phyloP scores from a whole-genome alignment of 179 eudicot species.

The Beta corolliflora region DNA sequence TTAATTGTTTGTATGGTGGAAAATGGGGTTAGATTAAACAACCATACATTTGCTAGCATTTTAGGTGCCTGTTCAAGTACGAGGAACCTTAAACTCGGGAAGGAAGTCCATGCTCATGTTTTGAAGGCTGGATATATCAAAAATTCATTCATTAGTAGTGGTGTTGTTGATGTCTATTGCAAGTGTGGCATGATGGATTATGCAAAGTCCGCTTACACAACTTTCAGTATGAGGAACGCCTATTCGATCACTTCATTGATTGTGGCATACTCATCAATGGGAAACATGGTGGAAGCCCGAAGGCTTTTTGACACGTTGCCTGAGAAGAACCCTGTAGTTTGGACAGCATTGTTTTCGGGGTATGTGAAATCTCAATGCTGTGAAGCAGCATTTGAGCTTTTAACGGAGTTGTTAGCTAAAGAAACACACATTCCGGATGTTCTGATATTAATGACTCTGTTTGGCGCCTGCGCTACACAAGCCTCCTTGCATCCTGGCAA shows the following conservation, averaged over 20 bases:
- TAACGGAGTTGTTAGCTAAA: slow-evolving; percentile 41
- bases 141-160: slow-evolving; percentile 66
- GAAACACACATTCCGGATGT: slow-evolving; percentile 46
- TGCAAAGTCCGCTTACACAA: slow-evolving; percentile 54
- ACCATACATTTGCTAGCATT: slow-evolving; percentile 71
- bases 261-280: slow-evolving; percentile 71
- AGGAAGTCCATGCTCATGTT: slow-evolving; percentile 75
- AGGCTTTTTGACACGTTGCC: slow-evolving; percentile 62
- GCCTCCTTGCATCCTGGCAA: slow-evolving; percentile 71
- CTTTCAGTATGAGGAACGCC: slow-evolving; percentile 45
- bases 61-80: slow-evolving; percentile 67
- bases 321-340: slow-evolving; percentile 63
- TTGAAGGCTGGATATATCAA: slow-evolving; percentile 43
- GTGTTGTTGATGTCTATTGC: slow-evolving; percentile 76
- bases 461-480: slow-evolving; percentile 69
- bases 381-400: slow-evolving; percentile 61
- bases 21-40: slow-evolving; percentile 50
- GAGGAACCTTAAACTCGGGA: slow-evolving; percentile 59
- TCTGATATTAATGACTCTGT: slow-evolving; percentile 51
- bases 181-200: slow-evolving; percentile 68
- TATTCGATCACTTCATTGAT: slow-evolving; percentile 70
- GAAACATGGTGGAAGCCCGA: slow-evolving; percentile 73
- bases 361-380: slow-evolving; percentile 59
- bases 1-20: slow-evolving; percentile 55
- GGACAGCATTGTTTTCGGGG: slow-evolving; percentile 86